These are phyloP conservation scores for Diaporthe vexans DNA, from an alignment of 2,329 filamentous ascomycete genomes.

Conservation along the genomic window DNA sequence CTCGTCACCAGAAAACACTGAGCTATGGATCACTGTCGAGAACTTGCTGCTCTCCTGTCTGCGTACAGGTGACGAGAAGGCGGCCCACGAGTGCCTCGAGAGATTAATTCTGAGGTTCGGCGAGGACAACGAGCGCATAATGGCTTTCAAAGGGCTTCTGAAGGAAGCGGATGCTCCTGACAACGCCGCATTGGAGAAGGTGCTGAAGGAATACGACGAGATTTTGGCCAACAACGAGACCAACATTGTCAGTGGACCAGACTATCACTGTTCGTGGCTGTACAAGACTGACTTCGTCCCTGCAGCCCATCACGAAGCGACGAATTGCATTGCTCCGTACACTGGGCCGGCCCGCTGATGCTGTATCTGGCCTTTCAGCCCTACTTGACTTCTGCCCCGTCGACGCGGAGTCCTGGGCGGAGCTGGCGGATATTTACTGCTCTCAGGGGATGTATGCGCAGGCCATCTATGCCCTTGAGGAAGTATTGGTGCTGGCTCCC, in stretches of 20 bases:
- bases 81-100: slow-evolving; percentile 82
- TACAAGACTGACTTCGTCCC: slow-evolving; percentile 49
- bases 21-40: slow-evolving; percentile 88
- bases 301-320: slow-evolving; percentile 85
- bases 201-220: slow-evolving; percentile 83
- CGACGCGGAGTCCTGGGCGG: slow-evolving; percentile 93
- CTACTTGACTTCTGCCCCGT: slow-evolving; percentile 88
- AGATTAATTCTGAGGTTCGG: slow-evolving; percentile 86
- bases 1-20: slow-evolving; percentile 76
- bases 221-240: slow-evolving; percentile 80
- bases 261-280: neutral
- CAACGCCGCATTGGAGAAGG: slow-evolving; percentile 73
- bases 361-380: slow-evolving; percentile 79
- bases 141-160: slow-evolving; percentile 85
- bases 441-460: slow-evolving; percentile 84
- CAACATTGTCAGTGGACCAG: slow-evolving; percentile 77
- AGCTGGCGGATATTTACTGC: slow-evolving; percentile 89
- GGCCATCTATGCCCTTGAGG: slow-evolving; percentile 89
- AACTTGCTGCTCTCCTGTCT: slow-evolving; percentile 89
- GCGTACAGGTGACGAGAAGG: slow-evolving; percentile 84
- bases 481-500: slow-evolving; percentile 86
- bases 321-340: slow-evolving; percentile 84
- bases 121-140: slow-evolving; percentile 84
- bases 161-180: slow-evolving; percentile 85
- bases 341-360: slow-evolving; percentile 78